A percentile compares a stretch with the other conserved stretches of the same genome.
Evolutionary conservation across 805 yeast genomes (phyloP).

Genomic region (Lipomyces lipofer): DNA sequence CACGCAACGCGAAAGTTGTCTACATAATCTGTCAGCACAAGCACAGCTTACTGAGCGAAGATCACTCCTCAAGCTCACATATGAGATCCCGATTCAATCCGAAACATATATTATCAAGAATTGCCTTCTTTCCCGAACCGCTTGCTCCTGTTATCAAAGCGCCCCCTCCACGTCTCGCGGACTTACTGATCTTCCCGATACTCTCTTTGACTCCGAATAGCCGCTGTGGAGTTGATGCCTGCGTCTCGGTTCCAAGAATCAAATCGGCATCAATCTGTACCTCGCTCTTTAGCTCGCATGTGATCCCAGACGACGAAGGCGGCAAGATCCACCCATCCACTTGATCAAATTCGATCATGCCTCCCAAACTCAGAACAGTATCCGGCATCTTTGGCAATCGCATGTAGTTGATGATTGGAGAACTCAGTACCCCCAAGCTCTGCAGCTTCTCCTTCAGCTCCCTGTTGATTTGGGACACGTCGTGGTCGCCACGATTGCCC

Average conservation of each 20-base stretch:
- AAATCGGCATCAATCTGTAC: slow-evolving; percentile 1
- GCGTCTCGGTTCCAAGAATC: not conserved
- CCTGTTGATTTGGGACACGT: slow-evolving; percentile 23
- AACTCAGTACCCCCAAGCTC: slow-evolving; percentile 25
- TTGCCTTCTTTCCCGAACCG: slow-evolving; percentile 78
- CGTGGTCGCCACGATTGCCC: not conserved
- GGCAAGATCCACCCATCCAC: slow-evolving; percentile 51
- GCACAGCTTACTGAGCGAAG: not conserved
- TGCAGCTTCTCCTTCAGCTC: slow-evolving; percentile 18
- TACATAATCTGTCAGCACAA: not conserved
- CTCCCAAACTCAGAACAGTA: slow-evolving; percentile 54
- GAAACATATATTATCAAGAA: slow-evolving; percentile 48
- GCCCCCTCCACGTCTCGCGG: slow-evolving; percentile 53
- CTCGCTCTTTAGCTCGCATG: slow-evolving; percentile 23
- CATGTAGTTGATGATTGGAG: slow-evolving; percentile 48
- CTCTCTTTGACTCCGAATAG: slow-evolving; percentile 57
- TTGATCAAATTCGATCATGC: slow-evolving; percentile 52
- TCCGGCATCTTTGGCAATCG: slow-evolving; percentile 54
- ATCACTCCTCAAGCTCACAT: slow-evolving; percentile 34
- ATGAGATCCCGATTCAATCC: slow-evolving; percentile 45
- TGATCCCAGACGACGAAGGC: slow-evolving; percentile 1
- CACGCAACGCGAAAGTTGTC: slow-evolving; percentile 54
- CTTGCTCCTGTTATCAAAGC: slow-evolving; percentile 67
- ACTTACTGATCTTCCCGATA: slow-evolving; percentile 44
- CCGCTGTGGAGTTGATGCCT: not conserved